Evolutionary conservation across 495 filamentous ascomycete species (phyloP).

Genomic region (Hyaloscypha finlandica): DNA sequence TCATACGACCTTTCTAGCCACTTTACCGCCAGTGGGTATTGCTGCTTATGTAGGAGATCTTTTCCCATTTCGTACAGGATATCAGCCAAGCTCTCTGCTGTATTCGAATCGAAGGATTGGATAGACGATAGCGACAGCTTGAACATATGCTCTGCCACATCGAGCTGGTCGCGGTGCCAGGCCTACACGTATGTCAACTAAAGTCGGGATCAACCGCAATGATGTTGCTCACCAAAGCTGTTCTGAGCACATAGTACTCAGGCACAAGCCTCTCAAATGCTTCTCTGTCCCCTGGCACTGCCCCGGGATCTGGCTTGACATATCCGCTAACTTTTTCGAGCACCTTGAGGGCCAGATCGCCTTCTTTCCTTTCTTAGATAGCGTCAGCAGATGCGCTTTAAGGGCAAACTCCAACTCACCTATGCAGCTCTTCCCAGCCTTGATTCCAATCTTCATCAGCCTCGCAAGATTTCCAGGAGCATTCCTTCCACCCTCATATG

Average conservation of each 20-base stretch:
- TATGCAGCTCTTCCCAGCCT: conserved; percentile 64
- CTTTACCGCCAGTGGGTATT: conserved; percentile 57
- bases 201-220: not conserved
- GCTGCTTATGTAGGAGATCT: conserved; percentile 51
- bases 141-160: conserved; percentile 80
- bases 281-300: conserved; percentile 33
- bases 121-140: conserved; percentile 50
- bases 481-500: conserved; percentile 44
- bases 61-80: conserved; percentile 73
- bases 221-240: conserved; percentile 57
- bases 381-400: conserved; percentile 5
- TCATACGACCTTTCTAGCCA: conserved; percentile 77
- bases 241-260: conserved; percentile 73
- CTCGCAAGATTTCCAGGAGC: conserved; percentile 48
- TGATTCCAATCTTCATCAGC: conserved; percentile 67
- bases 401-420: conserved; percentile 44
- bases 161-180: conserved; percentile 68
- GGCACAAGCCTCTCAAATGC: conserved; percentile 44
- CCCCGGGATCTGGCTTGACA: conserved; percentile 40
- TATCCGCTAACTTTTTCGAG: conserved; percentile 66
- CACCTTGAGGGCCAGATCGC: conserved; percentile 57
- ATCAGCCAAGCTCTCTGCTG: conserved; percentile 69
- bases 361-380: conserved; percentile 40
- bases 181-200: conserved; percentile 47
- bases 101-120: conserved; percentile 45